Percentiles rank a stretch among this genome's conserved stretches.
These are phyloP conservation scores for Epipyxis sp. DNA, from an alignment of 108 stramenopile genomes.

Conservation along the genomic window DNA sequence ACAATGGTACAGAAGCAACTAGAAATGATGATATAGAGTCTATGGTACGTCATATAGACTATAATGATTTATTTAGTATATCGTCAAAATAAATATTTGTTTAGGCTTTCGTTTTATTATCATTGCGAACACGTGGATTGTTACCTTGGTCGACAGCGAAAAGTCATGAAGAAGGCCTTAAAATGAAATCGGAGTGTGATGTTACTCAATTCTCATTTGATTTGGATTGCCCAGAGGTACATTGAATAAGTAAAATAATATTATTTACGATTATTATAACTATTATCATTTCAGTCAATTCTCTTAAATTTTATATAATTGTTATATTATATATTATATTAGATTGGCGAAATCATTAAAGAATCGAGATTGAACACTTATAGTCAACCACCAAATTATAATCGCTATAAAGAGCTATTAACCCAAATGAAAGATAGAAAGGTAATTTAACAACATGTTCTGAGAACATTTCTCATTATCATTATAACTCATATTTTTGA, in stretches of 20 bases:
- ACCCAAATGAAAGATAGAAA: no score
- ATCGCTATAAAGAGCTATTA: no score
- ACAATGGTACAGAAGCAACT: neutral
- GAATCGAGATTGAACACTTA: no score
- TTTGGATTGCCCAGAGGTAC: neutral
- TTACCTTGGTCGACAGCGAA: neutral
- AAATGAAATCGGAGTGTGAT: neutral
- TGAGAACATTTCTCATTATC: no score
- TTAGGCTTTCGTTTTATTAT: neutral
- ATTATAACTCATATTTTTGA: no score
- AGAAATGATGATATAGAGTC: neutral
- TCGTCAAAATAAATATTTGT: neutral
- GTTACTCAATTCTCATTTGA: neutral
- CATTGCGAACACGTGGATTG: neutral
- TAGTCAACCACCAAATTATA: no score
- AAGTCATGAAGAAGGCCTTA: neutral
- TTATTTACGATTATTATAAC: no score
- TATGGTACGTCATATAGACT: slow-evolving; percentile 2
- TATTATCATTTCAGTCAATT: no score
- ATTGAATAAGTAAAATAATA: neutral
- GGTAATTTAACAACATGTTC: no score
- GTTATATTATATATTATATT: no score
- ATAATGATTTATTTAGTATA: neutral
- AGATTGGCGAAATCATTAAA: no score
- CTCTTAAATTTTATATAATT: no score